phyloP scores from a whole-genome alignment of 2,329 filamentous ascomycete genomes.

The Coniochaeta hoffmannii region DNA sequence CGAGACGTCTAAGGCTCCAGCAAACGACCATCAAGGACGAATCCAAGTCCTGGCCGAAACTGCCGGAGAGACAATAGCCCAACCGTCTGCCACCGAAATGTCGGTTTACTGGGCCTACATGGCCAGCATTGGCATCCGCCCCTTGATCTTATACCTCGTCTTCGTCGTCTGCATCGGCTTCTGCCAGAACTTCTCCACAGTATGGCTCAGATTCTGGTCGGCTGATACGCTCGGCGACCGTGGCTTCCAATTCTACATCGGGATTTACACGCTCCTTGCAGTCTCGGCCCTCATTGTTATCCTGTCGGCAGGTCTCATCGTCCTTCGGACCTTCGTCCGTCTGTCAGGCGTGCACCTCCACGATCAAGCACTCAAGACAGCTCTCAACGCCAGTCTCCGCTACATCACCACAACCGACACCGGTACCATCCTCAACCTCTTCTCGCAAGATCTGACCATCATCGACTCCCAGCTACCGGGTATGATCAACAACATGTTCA shows the following conservation, averaged over 20 bases:
- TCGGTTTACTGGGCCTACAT: background rate
- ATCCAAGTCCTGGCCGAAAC: background rate
- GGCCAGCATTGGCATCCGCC: background rate
- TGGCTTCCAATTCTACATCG: slow-evolving; percentile 2
- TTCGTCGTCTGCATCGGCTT: background rate
- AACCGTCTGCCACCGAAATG: background rate
- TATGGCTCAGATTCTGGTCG: slow-evolving; percentile 7
- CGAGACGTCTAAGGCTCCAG: background rate
- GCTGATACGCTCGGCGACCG: background rate
- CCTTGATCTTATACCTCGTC: background rate
- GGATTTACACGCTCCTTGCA: slow-evolving; percentile 2
- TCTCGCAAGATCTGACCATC: slow-evolving; percentile 7
- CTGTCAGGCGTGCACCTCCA: slow-evolving; percentile 2
- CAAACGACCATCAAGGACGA: background rate
- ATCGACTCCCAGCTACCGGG: slow-evolving; percentile 4
- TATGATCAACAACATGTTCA: slow-evolving; percentile 2
- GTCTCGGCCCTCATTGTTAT: background rate
- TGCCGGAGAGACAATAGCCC: background rate
- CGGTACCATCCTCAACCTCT: slow-evolving; percentile 12
- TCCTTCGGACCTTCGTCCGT: background rate
- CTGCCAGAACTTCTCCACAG: background rate
- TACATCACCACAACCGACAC: slow-evolving; percentile 12
- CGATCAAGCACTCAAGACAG: background rate
- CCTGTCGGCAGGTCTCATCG: background rate
- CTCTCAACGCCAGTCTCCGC: slow-evolving; percentile 7